phyloP scores from a whole-genome alignment of 768 basidiomycete species.

The Tephrocybe sp. region DNA sequence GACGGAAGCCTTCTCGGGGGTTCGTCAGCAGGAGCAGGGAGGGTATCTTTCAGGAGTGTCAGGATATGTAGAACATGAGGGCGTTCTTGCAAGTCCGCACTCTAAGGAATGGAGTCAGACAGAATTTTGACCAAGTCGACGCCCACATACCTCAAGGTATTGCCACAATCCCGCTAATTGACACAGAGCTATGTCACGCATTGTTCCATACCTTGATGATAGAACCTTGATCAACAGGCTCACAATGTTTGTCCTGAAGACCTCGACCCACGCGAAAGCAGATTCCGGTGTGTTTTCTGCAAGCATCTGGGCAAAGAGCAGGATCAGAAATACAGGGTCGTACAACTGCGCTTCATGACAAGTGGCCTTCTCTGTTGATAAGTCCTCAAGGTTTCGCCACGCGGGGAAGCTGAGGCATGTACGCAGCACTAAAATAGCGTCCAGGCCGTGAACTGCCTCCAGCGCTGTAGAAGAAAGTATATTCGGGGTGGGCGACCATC shows the following conservation, averaged over 20 bases:
- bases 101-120: constrained; percentile 25
- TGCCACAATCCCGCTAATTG: constrained; percentile 64
- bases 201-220: constrained; percentile 59
- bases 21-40: constrained; percentile 41
- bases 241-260: constrained; percentile 80
- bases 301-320: constrained; percentile 69
- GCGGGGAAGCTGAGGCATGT: constrained; percentile 73
- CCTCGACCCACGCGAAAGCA: constrained; percentile 78
- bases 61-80: constrained; percentile 74
- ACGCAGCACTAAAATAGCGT: constrained; percentile 64
- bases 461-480: constrained; percentile 45
- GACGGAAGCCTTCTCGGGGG: constrained; percentile 64
- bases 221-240: constrained; percentile 72
- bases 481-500: constrained; percentile 60
- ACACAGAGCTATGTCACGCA: constrained; percentile 61
- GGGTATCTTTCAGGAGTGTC: constrained; percentile 57
- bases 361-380: constrained; percentile 23
- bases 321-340: constrained; percentile 77
- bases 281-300: constrained; percentile 55
- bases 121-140: neutral
- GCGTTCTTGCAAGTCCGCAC: constrained; percentile 75
- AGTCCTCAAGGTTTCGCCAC: constrained; percentile 52
- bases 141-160: constrained; percentile 56
- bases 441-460: constrained; percentile 70
- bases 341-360: constrained; percentile 51